A percentile compares a stretch with the other conserved stretches of the same genome.
phyloP scores from a whole-genome alignment of 176 grass and related monocot genomes.

The Zea luxurians region DNA sequence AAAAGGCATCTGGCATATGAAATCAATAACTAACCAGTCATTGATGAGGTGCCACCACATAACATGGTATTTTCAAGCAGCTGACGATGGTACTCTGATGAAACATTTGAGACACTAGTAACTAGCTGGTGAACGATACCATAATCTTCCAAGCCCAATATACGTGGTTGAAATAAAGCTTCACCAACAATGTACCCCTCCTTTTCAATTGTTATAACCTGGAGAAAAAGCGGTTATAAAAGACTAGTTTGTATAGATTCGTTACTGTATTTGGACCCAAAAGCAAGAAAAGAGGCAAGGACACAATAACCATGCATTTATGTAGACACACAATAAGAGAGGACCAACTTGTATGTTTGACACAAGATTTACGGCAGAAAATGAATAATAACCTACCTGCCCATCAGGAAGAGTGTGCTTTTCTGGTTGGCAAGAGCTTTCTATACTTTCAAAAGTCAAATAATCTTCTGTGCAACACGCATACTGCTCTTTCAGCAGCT shows the following conservation, averaged over 20 bases:
- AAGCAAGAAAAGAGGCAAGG: slow-evolving; percentile 8
- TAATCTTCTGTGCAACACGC: slow-evolving; percentile 80
- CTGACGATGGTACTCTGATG: slow-evolving; percentile 87
- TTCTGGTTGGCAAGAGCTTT: slow-evolving; percentile 62
- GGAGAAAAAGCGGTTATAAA: slow-evolving; percentile 37
- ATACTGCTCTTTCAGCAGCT: slow-evolving; percentile 87
- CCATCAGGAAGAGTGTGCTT: slow-evolving; percentile 86
- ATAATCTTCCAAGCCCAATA: slow-evolving; percentile 93
- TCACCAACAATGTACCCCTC: slow-evolving; percentile 86
- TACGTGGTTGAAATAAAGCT: slow-evolving; percentile 91
- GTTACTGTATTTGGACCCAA: background rate
- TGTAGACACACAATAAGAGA: background rate
- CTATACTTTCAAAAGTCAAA: slow-evolving; percentile 59
- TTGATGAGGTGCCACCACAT: slow-evolving; percentile 81
- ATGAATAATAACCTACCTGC: slow-evolving; percentile 59
- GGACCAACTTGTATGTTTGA: slow-evolving; percentile 1
- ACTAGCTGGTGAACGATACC: slow-evolving; percentile 87
- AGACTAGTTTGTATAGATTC: slow-evolving; percentile 7
- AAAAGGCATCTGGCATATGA: slow-evolving; percentile 18
- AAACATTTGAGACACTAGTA: slow-evolving; percentile 75
- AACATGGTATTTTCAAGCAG: slow-evolving; percentile 94
- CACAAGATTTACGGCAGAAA: slow-evolving; percentile 25
- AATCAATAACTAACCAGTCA: slow-evolving; percentile 61
- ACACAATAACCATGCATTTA: background rate
- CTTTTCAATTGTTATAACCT: slow-evolving; percentile 84